These are phyloP conservation scores for Aspergillus nanangensis DNA, from an alignment of 495 filamentous ascomycete species.

Conservation along the genomic window DNA sequence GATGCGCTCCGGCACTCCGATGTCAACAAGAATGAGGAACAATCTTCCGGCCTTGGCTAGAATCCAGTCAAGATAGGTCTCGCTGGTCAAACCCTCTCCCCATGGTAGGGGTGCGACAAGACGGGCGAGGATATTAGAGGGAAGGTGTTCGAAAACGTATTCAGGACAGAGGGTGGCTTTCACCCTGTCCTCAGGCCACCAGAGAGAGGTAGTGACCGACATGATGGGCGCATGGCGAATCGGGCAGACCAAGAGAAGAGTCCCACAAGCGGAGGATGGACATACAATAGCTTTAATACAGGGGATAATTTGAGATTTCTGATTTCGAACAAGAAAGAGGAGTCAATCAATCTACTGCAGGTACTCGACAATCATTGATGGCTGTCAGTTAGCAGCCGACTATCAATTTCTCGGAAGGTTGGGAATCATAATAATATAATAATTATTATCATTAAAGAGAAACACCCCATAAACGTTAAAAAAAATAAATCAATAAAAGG, in stretches of 20 bases:
- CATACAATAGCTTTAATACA: conserved; percentile 8
- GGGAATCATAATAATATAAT: no score
- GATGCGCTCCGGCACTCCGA: conserved; percentile 79
- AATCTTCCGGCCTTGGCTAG: conserved; percentile 70
- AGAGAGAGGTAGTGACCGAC: conserved; percentile 46
- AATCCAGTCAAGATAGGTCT: conserved; percentile 93
- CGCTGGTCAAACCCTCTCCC: conserved; percentile 84
- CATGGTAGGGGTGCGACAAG: conserved; percentile 71
- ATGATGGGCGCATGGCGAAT: conserved; percentile 20
- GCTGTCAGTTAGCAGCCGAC: neutral
- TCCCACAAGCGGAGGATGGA: neutral
- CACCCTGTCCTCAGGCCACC: conserved; percentile 80
- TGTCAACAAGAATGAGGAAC: conserved; percentile 76
- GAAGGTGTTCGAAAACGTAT: conserved; percentile 63
- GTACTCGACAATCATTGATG: neutral
- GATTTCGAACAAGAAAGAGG: neutral
- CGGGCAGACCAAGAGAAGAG: neutral
- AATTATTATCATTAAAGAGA: neutral
- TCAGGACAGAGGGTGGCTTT: conserved; percentile 65
- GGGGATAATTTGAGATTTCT: no score
- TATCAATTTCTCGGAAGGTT: no score
- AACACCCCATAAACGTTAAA: neutral
- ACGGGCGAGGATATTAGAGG: conserved; percentile 57
- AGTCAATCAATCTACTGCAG: neutral
- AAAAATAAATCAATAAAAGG: conserved; percentile 2